These are phyloP conservation scores for Aspergillus puulaauensis DNA, from an alignment of 2,329 filamentous ascomycete species.

Conservation along the genomic window DNA sequence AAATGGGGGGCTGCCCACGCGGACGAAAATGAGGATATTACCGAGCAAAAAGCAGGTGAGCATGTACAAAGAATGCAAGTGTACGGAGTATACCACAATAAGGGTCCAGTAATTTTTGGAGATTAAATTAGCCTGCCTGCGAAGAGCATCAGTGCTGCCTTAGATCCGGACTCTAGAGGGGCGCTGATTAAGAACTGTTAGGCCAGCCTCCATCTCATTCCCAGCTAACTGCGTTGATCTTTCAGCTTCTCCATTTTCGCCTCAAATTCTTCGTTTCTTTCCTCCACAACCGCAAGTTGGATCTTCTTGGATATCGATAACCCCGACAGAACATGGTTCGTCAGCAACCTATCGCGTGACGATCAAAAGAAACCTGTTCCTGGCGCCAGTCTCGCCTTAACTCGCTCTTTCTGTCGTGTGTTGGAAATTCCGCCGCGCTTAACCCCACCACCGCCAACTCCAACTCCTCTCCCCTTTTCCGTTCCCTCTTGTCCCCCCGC, in stretches of 20 bases:
- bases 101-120: background rate
- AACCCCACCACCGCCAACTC: constrained; percentile 22
- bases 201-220: constrained; percentile 2
- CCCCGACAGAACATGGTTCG: constrained; percentile 1
- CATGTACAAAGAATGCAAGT: no score
- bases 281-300: background rate
- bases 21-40: background rate
- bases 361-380: constrained; percentile 1
- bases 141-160: background rate
- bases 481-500: constrained; percentile 5
- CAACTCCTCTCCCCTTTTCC: constrained; percentile 7
- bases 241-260: background rate
- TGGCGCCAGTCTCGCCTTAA: background rate
- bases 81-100: background rate
- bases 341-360: background rate
- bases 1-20: background rate
- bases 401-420: constrained; percentile 13
- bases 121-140: background rate
- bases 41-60: background rate
- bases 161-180: background rate
- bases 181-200: background rate
- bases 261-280: background rate
- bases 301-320: background rate
- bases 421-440: constrained; percentile 19
- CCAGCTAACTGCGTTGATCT: background rate